Evolutionary conservation across 2,329 filamentous ascomycete genomes (phyloP), one percentile per base, ranked within the genome.

Genomic region (Aspergillus sp.): DNA sequence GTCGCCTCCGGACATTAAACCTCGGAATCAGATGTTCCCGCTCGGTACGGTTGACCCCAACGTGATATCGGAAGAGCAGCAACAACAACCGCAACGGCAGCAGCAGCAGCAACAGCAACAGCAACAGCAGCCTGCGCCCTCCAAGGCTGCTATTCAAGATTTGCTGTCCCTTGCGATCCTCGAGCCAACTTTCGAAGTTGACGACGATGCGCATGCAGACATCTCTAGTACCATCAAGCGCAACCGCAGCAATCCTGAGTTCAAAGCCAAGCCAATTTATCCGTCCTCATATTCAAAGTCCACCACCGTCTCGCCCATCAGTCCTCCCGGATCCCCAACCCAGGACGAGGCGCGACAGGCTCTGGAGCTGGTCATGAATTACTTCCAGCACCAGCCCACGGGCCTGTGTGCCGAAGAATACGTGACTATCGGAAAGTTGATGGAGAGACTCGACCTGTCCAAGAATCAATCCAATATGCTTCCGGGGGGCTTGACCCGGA

Each of bases 21-120:
- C 86, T n/a, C 78, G 88, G 59, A 93, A 87, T 64, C 88, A 94
- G 65, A 94, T 88, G 0, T 89, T 94, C 52, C 88, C 89, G 1
- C 81, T 83, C 40, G 71, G 88, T 38, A 56, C 60, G 41, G 53
- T 68, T 30, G 73, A 82, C 54, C 73, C 78, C 29, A 60, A 52
- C 12, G 73, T 28, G 67, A 73, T 39, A 41, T 69, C 72, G 1
- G 71, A 73, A n/a, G 79, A 82, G 41, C 69, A 74, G 9, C 59
- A 76, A 9, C 39, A 9, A 19, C 39, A 74, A 10, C 59, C 76
- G 27, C 39, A 9, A 19, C 39, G 7, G 41, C 29, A 34, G 19
- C 29, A 26, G 19, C 36, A 39, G 4, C 36, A 39, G 4, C 36
- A 39, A 3, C 36, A 39, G 12, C 26, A 19, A 28, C 19, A 39